A percentile compares a stretch with the other conserved stretches of the same genome.
These are phyloP conservation scores for Moniliella sp. DNA, from an alignment of 1,284 basidiomycete genomes.

Conservation along the genomic window DNA sequence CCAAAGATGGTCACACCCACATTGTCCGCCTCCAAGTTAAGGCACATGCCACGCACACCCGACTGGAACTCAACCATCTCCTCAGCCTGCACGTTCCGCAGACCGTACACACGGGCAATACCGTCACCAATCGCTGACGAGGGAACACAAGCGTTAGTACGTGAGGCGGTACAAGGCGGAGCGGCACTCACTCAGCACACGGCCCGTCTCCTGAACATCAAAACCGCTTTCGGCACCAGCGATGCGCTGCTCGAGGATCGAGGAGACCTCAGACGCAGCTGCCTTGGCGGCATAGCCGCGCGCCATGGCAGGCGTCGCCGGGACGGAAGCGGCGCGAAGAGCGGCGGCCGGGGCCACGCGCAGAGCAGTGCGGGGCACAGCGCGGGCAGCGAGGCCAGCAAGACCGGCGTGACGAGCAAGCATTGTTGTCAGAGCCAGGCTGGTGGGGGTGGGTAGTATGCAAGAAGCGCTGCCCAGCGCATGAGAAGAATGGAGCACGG, in stretches of 20 bases:
- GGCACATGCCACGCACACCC: slow-evolving; percentile 69
- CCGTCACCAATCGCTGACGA: slow-evolving; percentile 82
- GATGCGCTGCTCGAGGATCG: slow-evolving; percentile 95
- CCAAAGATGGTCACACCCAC: slow-evolving; percentile 99
- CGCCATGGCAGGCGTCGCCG: no score
- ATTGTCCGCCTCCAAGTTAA: slow-evolving; percentile 99
- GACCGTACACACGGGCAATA: slow-evolving; percentile 93
- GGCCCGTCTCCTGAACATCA: slow-evolving; percentile 95
- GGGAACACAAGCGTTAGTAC: slow-evolving; percentile 1
- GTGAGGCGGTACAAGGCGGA: neutral
- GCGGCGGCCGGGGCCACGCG: no score
- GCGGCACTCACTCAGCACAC: slow-evolving; percentile 68
- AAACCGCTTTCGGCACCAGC: slow-evolving; percentile 67
- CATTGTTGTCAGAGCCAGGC: no score
- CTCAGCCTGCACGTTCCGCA: slow-evolving; percentile 64
- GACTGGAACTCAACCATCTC: slow-evolving; percentile 99
- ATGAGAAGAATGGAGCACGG: no score
- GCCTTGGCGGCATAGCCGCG: no score
- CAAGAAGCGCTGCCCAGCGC: no score
- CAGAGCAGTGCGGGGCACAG: no score
- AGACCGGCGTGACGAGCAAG: no score
- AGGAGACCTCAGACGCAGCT: slow-evolving; percentile 96
- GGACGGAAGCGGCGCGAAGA: no score
- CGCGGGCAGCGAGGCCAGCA: no score
- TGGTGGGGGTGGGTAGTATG: no score